Percentiles rank a stretch among this genome's conserved stretches.
phyloP scores from a whole-genome alignment of 371 early-diverging fungal genomes.

The Mucor plumbeus region DNA sequence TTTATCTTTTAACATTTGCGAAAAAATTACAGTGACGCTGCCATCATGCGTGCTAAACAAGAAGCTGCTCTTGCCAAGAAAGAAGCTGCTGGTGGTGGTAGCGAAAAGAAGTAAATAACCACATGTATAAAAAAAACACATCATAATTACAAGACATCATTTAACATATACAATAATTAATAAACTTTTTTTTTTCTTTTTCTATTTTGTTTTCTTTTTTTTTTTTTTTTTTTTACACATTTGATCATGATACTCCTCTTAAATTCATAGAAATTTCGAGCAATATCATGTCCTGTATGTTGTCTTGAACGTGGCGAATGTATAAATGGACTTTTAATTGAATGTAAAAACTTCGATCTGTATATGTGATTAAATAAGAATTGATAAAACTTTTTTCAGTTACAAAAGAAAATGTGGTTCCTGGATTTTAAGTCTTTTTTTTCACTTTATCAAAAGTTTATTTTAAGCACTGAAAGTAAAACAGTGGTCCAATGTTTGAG shows the following conservation, averaged over 20 bases:
- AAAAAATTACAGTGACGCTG: slow-evolving; percentile 53
- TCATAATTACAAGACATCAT: neutral
- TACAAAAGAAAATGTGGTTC: neutral
- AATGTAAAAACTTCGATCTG: no score
- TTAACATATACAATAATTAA: neutral
- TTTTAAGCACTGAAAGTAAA: neutral
- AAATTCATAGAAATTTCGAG: neutral
- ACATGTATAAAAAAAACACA: neutral
- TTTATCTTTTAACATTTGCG: neutral
- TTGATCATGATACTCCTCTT: slow-evolving; percentile 3
- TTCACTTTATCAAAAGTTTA: neutral
- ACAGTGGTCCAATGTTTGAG: neutral
- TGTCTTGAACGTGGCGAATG: no score
- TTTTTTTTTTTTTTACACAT: neutral
- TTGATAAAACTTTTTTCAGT: no score
- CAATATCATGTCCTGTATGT: neutral
- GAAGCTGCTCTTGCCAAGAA: slow-evolving; percentile 55
- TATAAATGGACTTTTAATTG: neutral
- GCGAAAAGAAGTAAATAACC: slow-evolving; percentile 8
- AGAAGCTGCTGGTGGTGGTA: no score
- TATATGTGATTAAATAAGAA: no score
- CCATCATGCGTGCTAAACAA: slow-evolving; percentile 64
- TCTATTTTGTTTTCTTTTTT: no score
- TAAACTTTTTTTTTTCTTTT: neutral
- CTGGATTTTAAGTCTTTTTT: neutral